Base-by-base conservation (phyloP, 2,329 filamentous ascomycete species). In the Aureobasidium musti region DNA sequence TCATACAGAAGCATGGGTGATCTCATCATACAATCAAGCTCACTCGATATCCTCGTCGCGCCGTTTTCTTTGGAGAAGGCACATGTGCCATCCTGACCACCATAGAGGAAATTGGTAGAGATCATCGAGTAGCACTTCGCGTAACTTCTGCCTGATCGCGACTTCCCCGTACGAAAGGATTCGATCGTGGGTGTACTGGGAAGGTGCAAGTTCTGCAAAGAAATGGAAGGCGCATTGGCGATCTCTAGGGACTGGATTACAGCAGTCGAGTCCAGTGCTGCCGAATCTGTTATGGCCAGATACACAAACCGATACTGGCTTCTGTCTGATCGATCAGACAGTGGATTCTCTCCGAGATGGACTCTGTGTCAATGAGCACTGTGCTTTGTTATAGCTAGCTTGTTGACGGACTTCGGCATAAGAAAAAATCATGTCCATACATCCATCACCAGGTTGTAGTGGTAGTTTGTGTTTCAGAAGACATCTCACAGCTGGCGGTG, bases 381-480 rank as follows among this genome's bases (percentile, higher is more conserved):
- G 21, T 11, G 8, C 5, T 3, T 19, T 28, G 1, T 8, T 5
- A 39, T 14, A 19, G 47, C 23, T 30, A 5, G 35, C 35, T 35
- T 35, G 10, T 10, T 35, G 33, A 8, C 41, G 3, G 41, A 3
- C 1, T 21, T 7, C 7, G 5, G 7, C 7, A 8, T 8, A 35
- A 5, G 41, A 49, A 13, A 13, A 47, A 26, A 14, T 26, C 4
- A 26, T 3, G 21, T 26, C n/a, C 19, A 45, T 26, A 47, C 45
- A 26, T 7, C 6, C 23, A 21, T 59, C 54, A 59, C 39, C 54
- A 45, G 8, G 54, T 59, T 28, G 54, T 45, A 13, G 23, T 59
- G 17, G 54, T 49, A 10, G 43, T 61, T 7, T 41, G 41, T 11
- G 41, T 49, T n/a, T 61, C 57, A 13, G 43, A 49, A 26, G 56